These are phyloP conservation scores for Aureobasidium sp. DNA, from an alignment of 2,329 filamentous ascomycete species.

Conservation along the genomic window DNA sequence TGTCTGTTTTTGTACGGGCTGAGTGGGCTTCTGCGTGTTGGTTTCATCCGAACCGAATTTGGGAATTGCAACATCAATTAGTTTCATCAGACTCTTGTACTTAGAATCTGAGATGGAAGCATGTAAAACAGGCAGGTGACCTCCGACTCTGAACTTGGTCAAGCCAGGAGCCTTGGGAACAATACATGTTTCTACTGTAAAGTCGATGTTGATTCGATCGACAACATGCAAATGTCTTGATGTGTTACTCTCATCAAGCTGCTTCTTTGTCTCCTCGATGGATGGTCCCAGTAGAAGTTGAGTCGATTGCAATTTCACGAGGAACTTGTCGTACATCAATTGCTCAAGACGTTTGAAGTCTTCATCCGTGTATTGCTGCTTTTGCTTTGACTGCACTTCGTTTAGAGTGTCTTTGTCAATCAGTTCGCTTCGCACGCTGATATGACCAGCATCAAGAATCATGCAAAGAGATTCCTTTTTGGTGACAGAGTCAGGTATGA, in stretches of 20 bases:
- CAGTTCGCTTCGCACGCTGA: slow-evolving; percentile 85
- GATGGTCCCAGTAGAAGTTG: slow-evolving; percentile 93
- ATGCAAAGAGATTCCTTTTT: slow-evolving; percentile 73
- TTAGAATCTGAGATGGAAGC: slow-evolving; percentile 89
- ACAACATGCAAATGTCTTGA: slow-evolving; percentile 73
- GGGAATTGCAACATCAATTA: slow-evolving; percentile 92
- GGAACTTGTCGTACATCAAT: slow-evolving; percentile 96
- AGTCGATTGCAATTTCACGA: slow-evolving; percentile 85
- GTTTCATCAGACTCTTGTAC: slow-evolving; percentile 92
- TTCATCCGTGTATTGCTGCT: slow-evolving; percentile 74
- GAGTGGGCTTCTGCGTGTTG: slow-evolving; percentile 13
- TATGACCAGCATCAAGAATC: slow-evolving; percentile 93
- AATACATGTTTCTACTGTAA: slow-evolving; percentile 92
- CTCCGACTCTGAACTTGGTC: slow-evolving; percentile 83
- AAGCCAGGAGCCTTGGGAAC: slow-evolving; percentile 91
- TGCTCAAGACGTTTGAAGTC: slow-evolving; percentile 83
- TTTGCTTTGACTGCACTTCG: slow-evolving; percentile 85
- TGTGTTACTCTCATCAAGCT: slow-evolving; percentile 60
- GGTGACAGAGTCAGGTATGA: slow-evolving; percentile 88
- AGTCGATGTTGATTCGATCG: slow-evolving; percentile 95
- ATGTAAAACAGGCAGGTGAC: slow-evolving; percentile 84
- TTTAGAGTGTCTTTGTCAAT: slow-evolving; percentile 86
- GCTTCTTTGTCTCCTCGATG: slow-evolving; percentile 78
- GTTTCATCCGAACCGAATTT: slow-evolving; percentile 52
- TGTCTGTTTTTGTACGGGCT: slow-evolving; percentile 14